phyloP scores from a whole-genome alignment of 495 filamentous ascomycete species.

The Penicillium alfredii region DNA sequence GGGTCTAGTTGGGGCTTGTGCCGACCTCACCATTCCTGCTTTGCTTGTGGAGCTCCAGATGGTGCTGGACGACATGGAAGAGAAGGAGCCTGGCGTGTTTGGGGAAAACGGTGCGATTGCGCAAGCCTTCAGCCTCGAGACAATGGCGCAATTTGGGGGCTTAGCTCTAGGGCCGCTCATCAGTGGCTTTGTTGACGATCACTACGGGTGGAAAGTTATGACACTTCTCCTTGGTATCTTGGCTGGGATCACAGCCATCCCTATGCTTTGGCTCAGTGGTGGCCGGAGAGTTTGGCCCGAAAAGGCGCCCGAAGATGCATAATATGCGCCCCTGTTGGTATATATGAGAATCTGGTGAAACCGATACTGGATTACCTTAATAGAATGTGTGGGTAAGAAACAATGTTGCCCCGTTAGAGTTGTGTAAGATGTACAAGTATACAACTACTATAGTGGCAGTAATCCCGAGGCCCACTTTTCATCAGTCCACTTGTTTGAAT shows the following conservation, averaged over 20 bases:
- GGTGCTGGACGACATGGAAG: constrained; percentile 53
- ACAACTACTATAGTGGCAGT: too few species aligned
- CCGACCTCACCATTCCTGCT: constrained; percentile 18
- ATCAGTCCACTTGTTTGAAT: too few species aligned
- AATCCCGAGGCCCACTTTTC: too few species aligned
- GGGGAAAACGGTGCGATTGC: constrained; percentile 47
- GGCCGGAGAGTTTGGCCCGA: too few species aligned
- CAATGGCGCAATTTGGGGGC: constrained; percentile 29
- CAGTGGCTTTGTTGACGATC: constrained; percentile 9
- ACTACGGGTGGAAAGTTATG: constrained; percentile 14
- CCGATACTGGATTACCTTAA: too few species aligned
- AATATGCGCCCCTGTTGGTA: too few species aligned
- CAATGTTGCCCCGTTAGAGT: too few species aligned
- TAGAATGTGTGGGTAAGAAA: too few species aligned
- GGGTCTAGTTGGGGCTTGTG: constrained; percentile 17
- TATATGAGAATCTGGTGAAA: too few species aligned
- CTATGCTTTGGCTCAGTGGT: constrained; percentile 16
- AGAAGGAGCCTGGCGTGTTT: constrained; percentile 44
- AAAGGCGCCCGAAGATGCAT: too few species aligned
- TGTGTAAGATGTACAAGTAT: too few species aligned
- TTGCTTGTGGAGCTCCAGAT: constrained; percentile 55
- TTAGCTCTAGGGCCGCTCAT: constrained; percentile 14
- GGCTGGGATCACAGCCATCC: constrained; percentile 15
- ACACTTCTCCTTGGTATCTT: constrained; percentile 17
- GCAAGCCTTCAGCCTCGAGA: constrained; percentile 52